These are phyloP conservation scores for Trapa incisa DNA, from an alignment of 345 rosid genomes.

Conservation along the genomic window DNA sequence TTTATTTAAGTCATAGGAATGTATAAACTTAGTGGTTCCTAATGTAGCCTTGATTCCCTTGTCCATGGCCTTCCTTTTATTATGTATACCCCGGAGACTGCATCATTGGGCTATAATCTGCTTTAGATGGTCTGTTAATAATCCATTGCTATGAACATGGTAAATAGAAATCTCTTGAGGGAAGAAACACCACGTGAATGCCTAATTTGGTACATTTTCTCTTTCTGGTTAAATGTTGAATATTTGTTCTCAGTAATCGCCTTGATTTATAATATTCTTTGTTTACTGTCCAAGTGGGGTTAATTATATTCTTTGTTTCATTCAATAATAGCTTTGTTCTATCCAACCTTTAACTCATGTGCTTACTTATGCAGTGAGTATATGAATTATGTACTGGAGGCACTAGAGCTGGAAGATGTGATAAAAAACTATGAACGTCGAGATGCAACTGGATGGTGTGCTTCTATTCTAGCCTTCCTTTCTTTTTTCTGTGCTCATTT, in stretches of 20 bases:
- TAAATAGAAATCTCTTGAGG: neutral
- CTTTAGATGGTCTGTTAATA: neutral
- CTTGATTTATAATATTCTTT: neutral
- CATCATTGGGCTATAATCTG: neutral
- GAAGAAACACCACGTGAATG: neutral
- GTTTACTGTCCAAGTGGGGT: neutral
- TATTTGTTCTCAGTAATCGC: neutral
- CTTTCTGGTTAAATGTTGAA: neutral
- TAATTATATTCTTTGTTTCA: neutral
- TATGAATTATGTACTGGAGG: conserved; percentile 66
- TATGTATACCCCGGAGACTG: neutral
- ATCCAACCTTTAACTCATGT: neutral
- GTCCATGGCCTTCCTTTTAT: neutral
- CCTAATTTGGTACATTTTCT: neutral
- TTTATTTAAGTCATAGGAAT: too few relatives aligned
- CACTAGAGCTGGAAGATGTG: conserved; percentile 87
- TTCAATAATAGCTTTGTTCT: neutral
- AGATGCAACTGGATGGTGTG: conserved; percentile 77
- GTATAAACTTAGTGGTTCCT: too few relatives aligned
- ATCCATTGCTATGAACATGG: neutral
- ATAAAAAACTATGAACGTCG: conserved; percentile 77
- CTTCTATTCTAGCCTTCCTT: neutral
- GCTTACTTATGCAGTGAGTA: conserved; percentile 51
- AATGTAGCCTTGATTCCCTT: neutral
- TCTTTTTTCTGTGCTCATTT: neutral